phyloP scores from a whole-genome alignment of 148 eudicot genomes.

The Limonium bicolor region DNA sequence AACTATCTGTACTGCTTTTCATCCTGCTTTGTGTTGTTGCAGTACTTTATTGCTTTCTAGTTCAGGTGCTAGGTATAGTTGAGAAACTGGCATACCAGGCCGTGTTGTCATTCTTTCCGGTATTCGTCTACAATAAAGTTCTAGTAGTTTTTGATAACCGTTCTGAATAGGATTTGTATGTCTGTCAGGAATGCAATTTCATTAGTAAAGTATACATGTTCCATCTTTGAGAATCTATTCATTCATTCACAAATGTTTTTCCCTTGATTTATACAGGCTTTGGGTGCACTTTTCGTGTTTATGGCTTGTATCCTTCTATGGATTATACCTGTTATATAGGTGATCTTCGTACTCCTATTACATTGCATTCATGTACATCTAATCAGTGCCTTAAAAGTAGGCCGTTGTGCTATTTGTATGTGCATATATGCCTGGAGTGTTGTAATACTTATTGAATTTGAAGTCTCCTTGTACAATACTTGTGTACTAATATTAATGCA shows the following conservation, averaged over 20 bases:
- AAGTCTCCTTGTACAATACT: too few species aligned
- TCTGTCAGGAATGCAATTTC: too few species aligned
- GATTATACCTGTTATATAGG: slow-evolving; percentile 69
- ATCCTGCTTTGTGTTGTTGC: not conserved
- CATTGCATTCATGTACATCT: slow-evolving; percentile 4
- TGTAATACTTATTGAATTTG: too few species aligned
- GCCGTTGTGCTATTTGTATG: not conserved
- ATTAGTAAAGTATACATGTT: not conserved
- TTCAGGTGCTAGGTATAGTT: too few species aligned
- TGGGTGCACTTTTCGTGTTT: slow-evolving; percentile 91
- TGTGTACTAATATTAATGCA: too few species aligned
- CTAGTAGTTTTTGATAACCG: too few species aligned
- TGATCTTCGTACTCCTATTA: slow-evolving; percentile 11
- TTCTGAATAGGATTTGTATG: too few species aligned
- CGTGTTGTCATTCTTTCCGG: too few species aligned
- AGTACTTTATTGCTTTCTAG: not conserved
- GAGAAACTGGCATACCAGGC: too few species aligned
- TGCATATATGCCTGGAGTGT: too few species aligned
- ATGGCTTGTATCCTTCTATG: slow-evolving; percentile 62
- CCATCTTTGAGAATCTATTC: not conserved
- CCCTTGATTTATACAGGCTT: slow-evolving; percentile 46
- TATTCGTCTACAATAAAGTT: too few species aligned
- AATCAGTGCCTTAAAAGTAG: not conserved
- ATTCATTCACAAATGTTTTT: slow-evolving; percentile 4
- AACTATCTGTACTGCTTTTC: too few species aligned